These are phyloP conservation scores for Suhomyces taliae DNA, from an alignment of 1,139 yeast species.

Conservation along the genomic window DNA sequence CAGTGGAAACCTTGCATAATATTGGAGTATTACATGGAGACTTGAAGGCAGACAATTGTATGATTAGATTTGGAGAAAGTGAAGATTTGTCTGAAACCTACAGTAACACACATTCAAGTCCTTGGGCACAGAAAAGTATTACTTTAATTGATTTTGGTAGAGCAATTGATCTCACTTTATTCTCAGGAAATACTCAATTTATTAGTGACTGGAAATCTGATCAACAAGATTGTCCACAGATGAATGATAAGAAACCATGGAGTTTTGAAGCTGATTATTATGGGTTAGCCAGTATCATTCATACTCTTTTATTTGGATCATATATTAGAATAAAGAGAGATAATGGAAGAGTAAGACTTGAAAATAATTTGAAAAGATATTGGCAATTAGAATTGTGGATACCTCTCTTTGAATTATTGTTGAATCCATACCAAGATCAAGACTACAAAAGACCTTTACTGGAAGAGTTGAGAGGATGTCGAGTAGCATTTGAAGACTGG, in stretches of 20 bases:
- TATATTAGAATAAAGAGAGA: conserved; percentile 48
- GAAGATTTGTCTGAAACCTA: conserved; percentile 26
- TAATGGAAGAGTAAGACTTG: conserved; percentile 34
- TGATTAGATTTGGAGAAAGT: conserved; percentile 53
- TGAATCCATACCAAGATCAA: conserved; percentile 52
- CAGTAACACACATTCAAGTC: conserved; percentile 31
- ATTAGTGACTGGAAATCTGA: conserved; percentile 63
- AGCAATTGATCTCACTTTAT: conserved; percentile 68
- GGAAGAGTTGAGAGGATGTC: conserved; percentile 33
- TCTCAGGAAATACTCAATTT: conserved; percentile 52
- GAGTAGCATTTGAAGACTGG: conserved; percentile 47
- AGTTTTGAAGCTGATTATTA: conserved; percentile 81
- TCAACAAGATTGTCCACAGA: conserved; percentile 75
- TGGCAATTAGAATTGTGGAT: conserved; percentile 80
- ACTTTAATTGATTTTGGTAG: conserved; percentile 82
- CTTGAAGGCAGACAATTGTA: conserved; percentile 82
- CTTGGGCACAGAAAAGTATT: conserved; percentile 60
- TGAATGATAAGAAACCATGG: conserved; percentile 68
- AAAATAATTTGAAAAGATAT: conserved; percentile 60
- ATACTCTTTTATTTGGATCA: conserved; percentile 68
- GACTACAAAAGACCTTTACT: conserved; percentile 39
- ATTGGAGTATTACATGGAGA: conserved; percentile 81
- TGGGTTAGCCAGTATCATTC: conserved; percentile 77
- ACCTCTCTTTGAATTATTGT: conserved; percentile 59
- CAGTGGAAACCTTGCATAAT: conserved; percentile 62